Base-by-base conservation (phyloP, 169 alveolate genomes). In the Eimeria acervulina region DNA sequence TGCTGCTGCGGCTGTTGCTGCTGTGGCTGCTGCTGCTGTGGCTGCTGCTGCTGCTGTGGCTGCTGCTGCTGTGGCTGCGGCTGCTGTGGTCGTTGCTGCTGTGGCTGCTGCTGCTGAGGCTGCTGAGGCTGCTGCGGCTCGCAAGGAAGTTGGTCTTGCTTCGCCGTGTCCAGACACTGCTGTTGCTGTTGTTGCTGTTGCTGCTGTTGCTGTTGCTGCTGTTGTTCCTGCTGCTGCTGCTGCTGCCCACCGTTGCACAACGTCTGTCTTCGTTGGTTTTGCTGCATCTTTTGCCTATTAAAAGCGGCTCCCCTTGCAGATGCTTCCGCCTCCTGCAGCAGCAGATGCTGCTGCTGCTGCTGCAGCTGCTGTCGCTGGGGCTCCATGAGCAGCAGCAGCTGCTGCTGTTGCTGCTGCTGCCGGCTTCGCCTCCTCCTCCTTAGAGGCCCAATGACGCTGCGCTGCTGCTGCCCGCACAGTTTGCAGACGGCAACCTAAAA, bases 401-500 rank as follows among this genome's bases (percentile, higher is more conserved):
- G 44, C 81, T 70, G 81, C 81, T 70, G 81, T 33, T 76, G 87
- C 55, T 76, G 87, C 52, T 76, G 55, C 59, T 76, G 87, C 70
- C 55, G 68, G 23, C n/a, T 36, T 44, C 23, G 21, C 21, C 90
- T 44, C 90, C 1, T n/a, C 26, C 42, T 0, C 26, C 90, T 81
- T 21, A 81, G 52, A 8, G 38, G 90, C 38, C 90, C 90, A 26
- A n/a, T 42, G 21, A 55, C 40, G 2, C 26, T 81, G 7, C 55
- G 21, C 28, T 55, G 38, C 33, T 28, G 31, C 51, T 47, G 70
- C 70, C 70, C 90, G 42, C 90, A 81, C 26, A 81, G 40, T 42
- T 47, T 17, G 70, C 90, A 81, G 40, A 81, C 90, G 15, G 44
- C 72, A 6, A 81, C 68, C 90, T 81, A 17, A 10, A 51, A 0